Evolutionary conservation across 2,329 filamentous ascomycete species (phyloP).

Genomic region (Aureobasidium sp.): DNA sequence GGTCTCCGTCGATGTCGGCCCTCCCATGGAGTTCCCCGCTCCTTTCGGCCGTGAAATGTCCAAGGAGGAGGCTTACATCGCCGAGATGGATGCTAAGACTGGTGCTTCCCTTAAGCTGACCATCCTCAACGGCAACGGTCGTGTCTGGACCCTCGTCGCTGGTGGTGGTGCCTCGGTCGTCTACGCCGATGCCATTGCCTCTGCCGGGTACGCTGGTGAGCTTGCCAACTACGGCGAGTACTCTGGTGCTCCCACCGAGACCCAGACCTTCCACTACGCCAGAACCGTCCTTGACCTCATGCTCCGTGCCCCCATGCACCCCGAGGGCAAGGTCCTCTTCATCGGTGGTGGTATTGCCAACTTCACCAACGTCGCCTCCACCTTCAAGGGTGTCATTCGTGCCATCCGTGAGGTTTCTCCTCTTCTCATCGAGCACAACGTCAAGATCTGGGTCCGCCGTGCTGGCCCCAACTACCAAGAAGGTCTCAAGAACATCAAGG

Average conservation of each 20-base stretch:
- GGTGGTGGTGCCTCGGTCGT: conserved; percentile 99
- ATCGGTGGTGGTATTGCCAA: conserved; percentile 99
- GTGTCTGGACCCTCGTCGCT: conserved; percentile 96
- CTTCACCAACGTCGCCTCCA: conserved; percentile 97
- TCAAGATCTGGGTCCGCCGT: conserved; percentile 90
- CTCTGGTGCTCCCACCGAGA: conserved; percentile 97
- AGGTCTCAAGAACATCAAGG: conserved; percentile 99
- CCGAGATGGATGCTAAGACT: conserved; percentile 97
- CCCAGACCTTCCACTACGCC: conserved; percentile 98
- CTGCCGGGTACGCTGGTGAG: conserved; percentile 87
- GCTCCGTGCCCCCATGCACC: conserved; percentile 76
- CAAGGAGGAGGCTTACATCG: conserved; percentile 99
- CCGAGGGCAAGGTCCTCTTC: conserved; percentile 97
- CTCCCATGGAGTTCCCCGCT: conserved; percentile 97
- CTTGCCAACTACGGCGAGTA: conserved; percentile 99
- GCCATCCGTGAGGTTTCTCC: conserved; percentile 85
- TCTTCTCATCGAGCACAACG: conserved; percentile 87
- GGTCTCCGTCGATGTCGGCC: conserved; percentile 90
- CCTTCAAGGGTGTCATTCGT: conserved; percentile 99
- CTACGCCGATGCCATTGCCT: conserved; percentile 97
- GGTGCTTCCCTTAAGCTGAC: conserved; percentile 98
- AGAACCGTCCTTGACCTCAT: conserved; percentile 94
- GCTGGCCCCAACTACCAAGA: conserved; percentile 98
- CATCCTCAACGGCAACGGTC: conserved; percentile 81
- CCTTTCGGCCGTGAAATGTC: conserved; percentile 96